Percentiles rank a stretch among this genome's conserved stretches.
phyloP scores from a whole-genome alignment of 352 stramenopile species.

The Globisporangium rhizosaccharum region DNA sequence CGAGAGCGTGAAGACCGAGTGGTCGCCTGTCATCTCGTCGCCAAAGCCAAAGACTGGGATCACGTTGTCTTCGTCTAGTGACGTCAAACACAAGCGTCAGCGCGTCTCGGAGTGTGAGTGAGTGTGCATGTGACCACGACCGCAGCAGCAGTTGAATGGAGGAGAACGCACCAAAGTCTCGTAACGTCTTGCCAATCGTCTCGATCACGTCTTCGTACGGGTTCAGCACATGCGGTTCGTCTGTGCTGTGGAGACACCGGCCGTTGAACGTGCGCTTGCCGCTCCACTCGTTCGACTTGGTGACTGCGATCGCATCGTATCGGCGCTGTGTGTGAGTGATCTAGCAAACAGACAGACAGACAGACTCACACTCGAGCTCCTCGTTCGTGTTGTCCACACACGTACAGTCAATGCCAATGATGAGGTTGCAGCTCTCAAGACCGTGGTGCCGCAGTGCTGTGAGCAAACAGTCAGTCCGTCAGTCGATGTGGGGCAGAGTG shows the following conservation, averaged over 20 bases:
- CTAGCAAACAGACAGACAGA: too few relatives aligned
- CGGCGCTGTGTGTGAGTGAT: neutral
- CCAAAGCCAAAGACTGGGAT: slow-evolving; percentile 85
- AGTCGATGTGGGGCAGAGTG: too few relatives aligned
- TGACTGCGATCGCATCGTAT: slow-evolving; percentile 48
- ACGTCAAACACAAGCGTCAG: slow-evolving; percentile 31
- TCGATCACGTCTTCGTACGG: slow-evolving; percentile 86
- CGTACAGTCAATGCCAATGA: slow-evolving; percentile 84
- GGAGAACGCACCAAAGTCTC: slow-evolving; percentile 53
- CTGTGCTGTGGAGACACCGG: slow-evolving; percentile 61
- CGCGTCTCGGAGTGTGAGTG: slow-evolving; percentile 1
- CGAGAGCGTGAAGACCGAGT: slow-evolving; percentile 72
- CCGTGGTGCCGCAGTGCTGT: slow-evolving; percentile 65
- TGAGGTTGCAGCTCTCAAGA: slow-evolving; percentile 83
- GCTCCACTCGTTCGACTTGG: slow-evolving; percentile 88
- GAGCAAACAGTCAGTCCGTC: neutral
- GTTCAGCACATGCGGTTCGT: slow-evolving; percentile 39
- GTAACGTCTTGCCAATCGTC: slow-evolving; percentile 64
- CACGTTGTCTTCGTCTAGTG: slow-evolving; percentile 75
- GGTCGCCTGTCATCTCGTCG: slow-evolving; percentile 72
- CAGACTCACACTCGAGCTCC: too few relatives aligned
- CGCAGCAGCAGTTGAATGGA: neutral
- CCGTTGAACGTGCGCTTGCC: slow-evolving; percentile 77
- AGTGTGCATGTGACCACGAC: too few relatives aligned
- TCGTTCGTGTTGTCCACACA: neutral